Evolutionary conservation across 2,329 filamentous ascomycete species (phyloP), one percentile per base, ranked within the genome.

Genomic region (Huntiella decipiens): DNA sequence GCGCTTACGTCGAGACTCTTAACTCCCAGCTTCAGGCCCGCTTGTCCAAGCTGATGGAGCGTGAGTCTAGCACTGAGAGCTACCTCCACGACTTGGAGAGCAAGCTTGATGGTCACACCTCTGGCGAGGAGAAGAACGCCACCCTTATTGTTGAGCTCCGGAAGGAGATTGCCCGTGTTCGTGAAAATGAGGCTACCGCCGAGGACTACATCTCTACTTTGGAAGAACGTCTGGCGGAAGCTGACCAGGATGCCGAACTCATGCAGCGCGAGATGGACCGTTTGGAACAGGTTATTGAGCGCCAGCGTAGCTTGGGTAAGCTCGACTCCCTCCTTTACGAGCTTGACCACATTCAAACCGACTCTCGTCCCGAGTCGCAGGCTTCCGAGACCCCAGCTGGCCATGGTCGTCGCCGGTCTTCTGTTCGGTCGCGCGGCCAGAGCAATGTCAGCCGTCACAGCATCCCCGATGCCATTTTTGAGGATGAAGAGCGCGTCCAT

Each of bases 181-280:
- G 87, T 42, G 91, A 95, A 56, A 95, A 86, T 54, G 91, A 98
- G 63, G 74, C 79, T 3, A 80, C 81, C 35, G 86, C 79, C 53
- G 91, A 98, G 60, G 91, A 96, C 53, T 98, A 98, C 60, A 96
- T 98, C 45, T 93, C 88, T 1, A 96, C 87, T 0, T 67, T 98
- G 8, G 91, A 98, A 59, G 91, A 96, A 63, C 81, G 88, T 16
- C 72, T 98, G 6, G 91, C 91, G 1, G 91, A 98, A 61, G 81
- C 88, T 2, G 91, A 98, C 56, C 88, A 96, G 60, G 91, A 98
- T 58, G 77, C 84, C 52, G 91, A 96, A 59, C 66, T 95, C 50
- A 95, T 98, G 88, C 86, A 94, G 60, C 83, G 88, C 33, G 91
- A 98, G 57, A 83, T 98, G 52, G 84, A 95, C 56, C 77, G 88